These are phyloP conservation scores for Daldinia decipiens DNA, from an alignment of 495 filamentous ascomycete genomes.

Conservation along the genomic window DNA sequence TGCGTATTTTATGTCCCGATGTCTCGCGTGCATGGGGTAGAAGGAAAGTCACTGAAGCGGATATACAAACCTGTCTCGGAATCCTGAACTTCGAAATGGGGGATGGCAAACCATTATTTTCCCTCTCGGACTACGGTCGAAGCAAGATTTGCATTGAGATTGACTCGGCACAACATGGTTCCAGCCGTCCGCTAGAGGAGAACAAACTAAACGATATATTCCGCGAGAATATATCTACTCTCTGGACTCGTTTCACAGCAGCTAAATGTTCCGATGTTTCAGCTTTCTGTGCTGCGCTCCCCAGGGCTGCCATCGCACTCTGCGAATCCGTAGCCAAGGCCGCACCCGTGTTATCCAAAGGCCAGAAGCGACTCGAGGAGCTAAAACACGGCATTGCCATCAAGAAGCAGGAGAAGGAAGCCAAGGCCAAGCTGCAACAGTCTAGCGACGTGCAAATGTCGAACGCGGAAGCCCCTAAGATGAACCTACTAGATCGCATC, in stretches of 20 bases:
- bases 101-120: slow-evolving; percentile 51
- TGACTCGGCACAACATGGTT: slow-evolving; percentile 35
- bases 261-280: slow-evolving; percentile 24
- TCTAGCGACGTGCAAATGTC: slow-evolving; percentile 29
- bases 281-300: slow-evolving; percentile 64
- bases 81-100: slow-evolving; percentile 52
- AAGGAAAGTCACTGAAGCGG: slow-evolving; percentile 65
- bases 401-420: slow-evolving; percentile 54
- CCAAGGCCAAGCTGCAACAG: slow-evolving; percentile 13
- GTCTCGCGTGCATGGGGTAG: slow-evolving; percentile 70
- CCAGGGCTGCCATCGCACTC: slow-evolving; percentile 62
- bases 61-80: slow-evolving; percentile 67
- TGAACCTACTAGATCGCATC: slow-evolving; percentile 70
- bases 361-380: slow-evolving; percentile 69
- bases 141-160: slow-evolving; percentile 59
- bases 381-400: slow-evolving; percentile 62
- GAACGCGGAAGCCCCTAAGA: slow-evolving; percentile 50
- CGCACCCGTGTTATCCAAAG: slow-evolving; percentile 60
- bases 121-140: slow-evolving; percentile 69
- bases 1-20: slow-evolving; percentile 63
- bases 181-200: slow-evolving; percentile 63
- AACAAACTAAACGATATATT: slow-evolving; percentile 65
- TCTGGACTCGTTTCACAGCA: slow-evolving; percentile 57
- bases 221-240: slow-evolving; percentile 56
- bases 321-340: slow-evolving; percentile 59